phyloP scores from a whole-genome alignment of 805 yeast genomes.

The Hanseniaspora clermontiae region DNA sequence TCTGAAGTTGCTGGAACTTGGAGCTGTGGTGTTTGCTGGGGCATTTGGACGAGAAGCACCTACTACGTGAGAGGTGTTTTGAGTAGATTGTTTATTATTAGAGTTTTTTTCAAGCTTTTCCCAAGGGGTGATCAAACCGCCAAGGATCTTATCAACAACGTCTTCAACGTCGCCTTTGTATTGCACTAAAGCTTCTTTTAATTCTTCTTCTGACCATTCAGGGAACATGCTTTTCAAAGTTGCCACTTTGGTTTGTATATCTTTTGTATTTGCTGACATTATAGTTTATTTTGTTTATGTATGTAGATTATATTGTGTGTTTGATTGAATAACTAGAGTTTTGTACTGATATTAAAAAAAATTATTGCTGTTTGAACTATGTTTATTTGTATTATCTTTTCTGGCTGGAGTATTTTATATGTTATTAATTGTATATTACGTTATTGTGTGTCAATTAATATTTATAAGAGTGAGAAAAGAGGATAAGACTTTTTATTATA shows the following conservation, averaged over 20 bases:
- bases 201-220: constrained; percentile 84
- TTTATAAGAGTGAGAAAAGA: too few relatives aligned
- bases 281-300: neutral
- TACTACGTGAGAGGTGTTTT: constrained; percentile 15
- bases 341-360: too few relatives aligned
- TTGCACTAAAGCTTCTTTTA: constrained; percentile 62
- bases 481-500: too few relatives aligned
- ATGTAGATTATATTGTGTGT: neutral
- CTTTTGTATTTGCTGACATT: constrained; percentile 21
- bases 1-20: constrained; percentile 16
- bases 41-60: constrained; percentile 6
- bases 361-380: too few relatives aligned
- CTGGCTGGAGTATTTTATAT: too few relatives aligned
- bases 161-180: constrained; percentile 55
- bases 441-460: too few relatives aligned
- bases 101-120: constrained; percentile 52
- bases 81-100: constrained; percentile 29
- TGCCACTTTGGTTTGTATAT: constrained; percentile 31
- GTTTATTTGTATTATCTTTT: too few relatives aligned
- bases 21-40: constrained; percentile 19
- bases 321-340: neutral
- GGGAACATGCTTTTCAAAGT: constrained; percentile 80
- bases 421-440: too few relatives aligned
- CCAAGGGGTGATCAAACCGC: constrained; percentile 86
- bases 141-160: constrained; percentile 76